Percentiles rank a stretch among this genome's conserved stretches.
phyloP scores from a whole-genome alignment of 331 rosid genomes.

The Pyracantha coccinea region DNA sequence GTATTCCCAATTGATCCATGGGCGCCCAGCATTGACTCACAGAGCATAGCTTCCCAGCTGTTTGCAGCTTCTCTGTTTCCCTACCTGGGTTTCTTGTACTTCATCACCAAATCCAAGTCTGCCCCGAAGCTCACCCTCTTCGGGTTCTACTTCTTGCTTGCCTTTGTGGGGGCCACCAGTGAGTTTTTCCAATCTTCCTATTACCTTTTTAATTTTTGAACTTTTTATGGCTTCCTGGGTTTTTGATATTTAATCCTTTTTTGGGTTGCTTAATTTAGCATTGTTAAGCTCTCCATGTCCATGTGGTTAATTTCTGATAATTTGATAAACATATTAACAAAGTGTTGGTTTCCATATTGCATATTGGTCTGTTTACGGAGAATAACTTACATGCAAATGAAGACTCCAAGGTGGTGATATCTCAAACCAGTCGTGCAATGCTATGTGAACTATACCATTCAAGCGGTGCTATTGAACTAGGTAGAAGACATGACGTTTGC shows the following conservation, averaged over 20 bases:
- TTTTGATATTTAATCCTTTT: not conserved
- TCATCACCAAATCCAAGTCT: slow-evolving; percentile 83
- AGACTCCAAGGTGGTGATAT: too few relatives aligned
- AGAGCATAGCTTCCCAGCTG: slow-evolving; percentile 83
- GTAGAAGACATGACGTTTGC: too few relatives aligned
- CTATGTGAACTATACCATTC: too few relatives aligned
- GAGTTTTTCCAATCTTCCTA: slow-evolving; percentile 22
- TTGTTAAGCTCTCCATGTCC: not conserved
- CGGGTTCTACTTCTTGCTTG: slow-evolving; percentile 90
- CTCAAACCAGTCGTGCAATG: too few relatives aligned
- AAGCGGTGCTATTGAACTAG: too few relatives aligned
- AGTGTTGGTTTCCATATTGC: not conserved
- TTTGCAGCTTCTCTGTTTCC: slow-evolving; percentile 83
- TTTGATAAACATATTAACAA: not conserved
- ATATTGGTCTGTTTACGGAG: not conserved
- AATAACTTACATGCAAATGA: too few relatives aligned
- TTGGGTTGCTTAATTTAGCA: not conserved
- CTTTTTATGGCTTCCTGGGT: not conserved
- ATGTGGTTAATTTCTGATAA: not conserved
- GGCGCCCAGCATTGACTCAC: slow-evolving; percentile 77
- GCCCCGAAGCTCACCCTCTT: slow-evolving; percentile 88
- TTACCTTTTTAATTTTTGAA: not conserved
- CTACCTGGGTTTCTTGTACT: slow-evolving; percentile 80
- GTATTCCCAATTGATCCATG: slow-evolving; percentile 79
- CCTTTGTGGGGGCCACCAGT: slow-evolving; percentile 93